phyloP scores from a whole-genome alignment of 176 grass and related monocot genomes.

The Oropetium thomaeum region DNA sequence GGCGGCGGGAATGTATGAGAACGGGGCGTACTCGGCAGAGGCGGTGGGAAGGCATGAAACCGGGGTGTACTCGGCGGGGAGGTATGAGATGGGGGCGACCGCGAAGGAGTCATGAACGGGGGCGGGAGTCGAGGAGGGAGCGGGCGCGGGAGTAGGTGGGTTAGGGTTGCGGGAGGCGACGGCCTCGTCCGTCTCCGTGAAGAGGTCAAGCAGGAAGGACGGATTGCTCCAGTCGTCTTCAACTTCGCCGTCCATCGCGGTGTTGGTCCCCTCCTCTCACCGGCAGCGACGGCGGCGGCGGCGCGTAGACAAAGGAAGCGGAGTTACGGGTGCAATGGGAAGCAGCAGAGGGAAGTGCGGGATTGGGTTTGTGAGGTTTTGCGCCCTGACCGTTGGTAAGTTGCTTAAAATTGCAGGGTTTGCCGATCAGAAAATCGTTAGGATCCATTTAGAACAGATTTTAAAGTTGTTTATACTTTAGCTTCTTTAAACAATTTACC shows the following conservation, averaged over 20 bases:
- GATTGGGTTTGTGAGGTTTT: slow-evolving; percentile 12
- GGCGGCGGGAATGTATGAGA: too few species aligned
- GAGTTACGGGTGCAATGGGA: neutral
- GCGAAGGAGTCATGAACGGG: neutral
- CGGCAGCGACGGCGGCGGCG: neutral
- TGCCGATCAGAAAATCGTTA: too few species aligned
- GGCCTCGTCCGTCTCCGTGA: slow-evolving; percentile 8
- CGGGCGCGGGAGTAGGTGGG: neutral
- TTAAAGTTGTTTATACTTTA: too few species aligned
- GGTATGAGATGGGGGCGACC: neutral
- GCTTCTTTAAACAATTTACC: too few species aligned
- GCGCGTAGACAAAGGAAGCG: neutral
- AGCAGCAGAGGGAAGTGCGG: neutral
- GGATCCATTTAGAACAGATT: too few species aligned
- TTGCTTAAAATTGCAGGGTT: too few species aligned
- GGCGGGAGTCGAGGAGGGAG: slow-evolving; percentile 8
- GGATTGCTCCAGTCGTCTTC: slow-evolving; percentile 43
- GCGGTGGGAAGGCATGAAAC: neutral
- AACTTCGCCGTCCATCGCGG: slow-evolving; percentile 48
- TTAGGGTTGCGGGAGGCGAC: slow-evolving; percentile 49
- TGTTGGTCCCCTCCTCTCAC: neutral
- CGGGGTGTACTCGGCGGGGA: neutral
- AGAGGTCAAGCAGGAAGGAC: neutral
- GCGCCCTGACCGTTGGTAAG: too few species aligned
- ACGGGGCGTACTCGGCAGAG: too few species aligned